Evolutionary conservation across 1,139 yeast species (phyloP).

Genomic region (Sugiyamaella japonica): DNA sequence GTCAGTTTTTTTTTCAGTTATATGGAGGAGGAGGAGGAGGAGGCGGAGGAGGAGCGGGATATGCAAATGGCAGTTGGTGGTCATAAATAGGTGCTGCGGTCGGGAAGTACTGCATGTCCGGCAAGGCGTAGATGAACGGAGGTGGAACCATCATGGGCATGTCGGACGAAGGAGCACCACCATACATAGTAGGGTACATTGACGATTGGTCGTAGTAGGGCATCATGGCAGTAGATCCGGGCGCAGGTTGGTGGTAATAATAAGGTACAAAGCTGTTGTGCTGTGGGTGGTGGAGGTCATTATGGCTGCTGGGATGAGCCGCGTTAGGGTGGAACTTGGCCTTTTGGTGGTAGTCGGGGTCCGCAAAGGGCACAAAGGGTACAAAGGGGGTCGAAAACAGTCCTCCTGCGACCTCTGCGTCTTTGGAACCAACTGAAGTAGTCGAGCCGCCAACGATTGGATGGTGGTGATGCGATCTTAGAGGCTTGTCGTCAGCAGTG

Average conservation of each 20-base stretch:
- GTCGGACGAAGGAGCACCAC: not conserved
- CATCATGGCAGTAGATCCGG: not conserved
- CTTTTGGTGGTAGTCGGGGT: not conserved
- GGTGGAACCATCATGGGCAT: conserved; percentile 9
- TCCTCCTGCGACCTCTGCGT: not conserved
- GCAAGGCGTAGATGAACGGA: not conserved
- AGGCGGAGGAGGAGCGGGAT: not conserved
- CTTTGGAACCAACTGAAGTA: not conserved
- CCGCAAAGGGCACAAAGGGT: not conserved
- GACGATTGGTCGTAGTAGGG: conserved; percentile 2
- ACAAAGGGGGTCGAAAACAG: too few species aligned
- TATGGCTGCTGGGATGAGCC: not conserved
- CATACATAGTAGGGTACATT: not conserved
- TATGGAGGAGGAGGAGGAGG: conserved; percentile 7
- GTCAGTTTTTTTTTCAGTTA: conserved; percentile 1
- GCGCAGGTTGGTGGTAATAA: conserved; percentile 2
- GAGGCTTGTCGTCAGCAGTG: too few species aligned
- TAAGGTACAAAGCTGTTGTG: not conserved
- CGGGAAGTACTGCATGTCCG: not conserved
- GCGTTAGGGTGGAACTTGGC: not conserved
- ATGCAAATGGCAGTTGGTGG: conserved; percentile 14
- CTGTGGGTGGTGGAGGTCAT: not conserved
- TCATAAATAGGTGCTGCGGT: conserved; percentile 3
- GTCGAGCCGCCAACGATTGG: conserved; percentile 5
- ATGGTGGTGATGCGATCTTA: not conserved